A percentile compares a stretch with the other conserved stretches of the same genome.
phyloP scores from a whole-genome alignment of 371 early-diverging fungal genomes.

The Racocetra persica region DNA sequence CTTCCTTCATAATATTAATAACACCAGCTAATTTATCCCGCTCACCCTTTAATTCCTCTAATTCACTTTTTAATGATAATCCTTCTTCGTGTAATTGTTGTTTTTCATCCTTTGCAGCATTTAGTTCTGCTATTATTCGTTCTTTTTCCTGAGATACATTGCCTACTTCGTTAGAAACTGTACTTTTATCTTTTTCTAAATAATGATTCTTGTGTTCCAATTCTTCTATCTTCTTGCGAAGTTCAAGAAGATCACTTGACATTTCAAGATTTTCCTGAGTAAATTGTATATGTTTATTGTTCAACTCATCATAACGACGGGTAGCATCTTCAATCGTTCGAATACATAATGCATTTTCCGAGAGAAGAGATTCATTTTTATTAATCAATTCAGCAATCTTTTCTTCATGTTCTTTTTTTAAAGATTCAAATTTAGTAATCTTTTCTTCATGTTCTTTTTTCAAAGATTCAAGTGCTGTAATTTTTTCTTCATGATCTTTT shows the following conservation, averaged over 20 bases:
- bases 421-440: background rate
- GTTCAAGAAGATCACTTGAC: background rate
- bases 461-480: background rate
- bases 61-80: slow-evolving; percentile 9
- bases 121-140: background rate
- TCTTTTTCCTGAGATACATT: background rate
- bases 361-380: slow-evolving; percentile 8
- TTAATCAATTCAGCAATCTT: background rate
- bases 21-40: slow-evolving; percentile 14
- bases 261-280: background rate
- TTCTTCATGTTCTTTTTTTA: background rate
- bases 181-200: slow-evolving; percentile 12
- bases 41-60: background rate
- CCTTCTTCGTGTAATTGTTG: slow-evolving; percentile 3
- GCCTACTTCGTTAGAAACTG: background rate
- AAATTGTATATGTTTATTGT: background rate
- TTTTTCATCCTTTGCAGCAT: background rate
- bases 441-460: background rate
- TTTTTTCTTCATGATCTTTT: background rate
- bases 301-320: slow-evolving; percentile 22
- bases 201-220: background rate
- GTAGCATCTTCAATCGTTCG: background rate
- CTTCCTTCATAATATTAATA: slow-evolving; percentile 20
- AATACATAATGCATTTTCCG: background rate
- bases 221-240: slow-evolving; percentile 5